Base-by-base conservation (phyloP, 1,284 basidiomycete genomes). In the Chiua sp. region DNA sequence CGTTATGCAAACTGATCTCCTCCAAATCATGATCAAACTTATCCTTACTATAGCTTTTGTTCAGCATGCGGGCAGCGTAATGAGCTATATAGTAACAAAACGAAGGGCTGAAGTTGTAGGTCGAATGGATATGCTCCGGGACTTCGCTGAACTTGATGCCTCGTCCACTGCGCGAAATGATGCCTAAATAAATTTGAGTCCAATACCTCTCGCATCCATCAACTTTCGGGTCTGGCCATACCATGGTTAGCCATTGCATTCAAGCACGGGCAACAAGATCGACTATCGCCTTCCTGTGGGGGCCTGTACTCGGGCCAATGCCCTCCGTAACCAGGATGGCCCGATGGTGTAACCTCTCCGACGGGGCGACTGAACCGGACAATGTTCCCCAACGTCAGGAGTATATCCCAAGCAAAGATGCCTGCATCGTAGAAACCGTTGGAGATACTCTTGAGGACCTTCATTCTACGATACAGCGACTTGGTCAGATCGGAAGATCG, bases 211-310 rank as follows among this genome's bases (percentile, higher is more conserved):
- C n/a, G 22, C n/a, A 37, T 10, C 47, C 10, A 12, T 33, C 7
- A 2, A 5, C 10, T 6, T 32, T 10, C 4, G 30, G n/a, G 30
- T 39, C 23, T 3, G n/a, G 23, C 69, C 80, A 47, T 62, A 88
- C 88, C 89, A 63, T 90, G 89, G 69, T 90, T 90, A 2, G 88
- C 87, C 81, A 92, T 77, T 0, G 88, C 85, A 64, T 92, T 92
- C 63, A 92, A 73, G 3, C 81, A 86, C 11, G 90, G 90, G 65
- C 90, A 92, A 15, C 83, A 81, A 64, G 80, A 83, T 22, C 91
- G 79, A 66, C 88, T 90, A 62, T 91, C 90, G 2, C 81, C 83
- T 28, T 85, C 79, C 63, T 73, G 76, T 0, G 88, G 84, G 1
- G 86, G 71, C 6, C 80, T 74, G 65, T 79, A 91, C 63, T 85